These are phyloP conservation scores for Sinapis alba DNA, from an alignment of 441 rosid species.

Conservation along the genomic window DNA sequence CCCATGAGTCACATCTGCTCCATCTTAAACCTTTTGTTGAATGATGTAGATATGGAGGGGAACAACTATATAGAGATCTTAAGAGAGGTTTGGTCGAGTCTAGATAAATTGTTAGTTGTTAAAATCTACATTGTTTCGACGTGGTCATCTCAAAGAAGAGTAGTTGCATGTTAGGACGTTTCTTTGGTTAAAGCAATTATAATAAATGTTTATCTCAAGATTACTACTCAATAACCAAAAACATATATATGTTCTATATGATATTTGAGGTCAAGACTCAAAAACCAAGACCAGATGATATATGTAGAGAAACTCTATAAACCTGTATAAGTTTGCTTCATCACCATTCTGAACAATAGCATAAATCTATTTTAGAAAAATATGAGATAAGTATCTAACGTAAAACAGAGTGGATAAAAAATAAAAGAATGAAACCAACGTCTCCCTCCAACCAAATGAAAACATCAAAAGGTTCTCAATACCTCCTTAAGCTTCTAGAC, in stretches of 20 bases:
- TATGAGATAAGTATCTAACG: slow-evolving; percentile 2
- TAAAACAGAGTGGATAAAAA: slow-evolving; percentile 12
- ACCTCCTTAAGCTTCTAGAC: slow-evolving; percentile 26
- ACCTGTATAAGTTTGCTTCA: slow-evolving; percentile 14
- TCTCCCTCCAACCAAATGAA: slow-evolving; percentile 26
- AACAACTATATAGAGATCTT: not conserved
- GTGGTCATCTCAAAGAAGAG: not conserved
- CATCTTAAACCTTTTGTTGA: not conserved
- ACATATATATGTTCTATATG: no score
- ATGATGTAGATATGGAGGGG: not conserved
- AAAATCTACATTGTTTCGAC: not conserved
- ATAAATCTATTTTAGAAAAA: not conserved
- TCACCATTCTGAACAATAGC: slow-evolving; percentile 22
- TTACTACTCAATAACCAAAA: not conserved
- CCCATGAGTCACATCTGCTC: not conserved
- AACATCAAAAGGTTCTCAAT: not conserved
- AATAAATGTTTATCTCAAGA: not conserved
- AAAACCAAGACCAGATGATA: no score
- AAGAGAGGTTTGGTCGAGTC: not conserved
- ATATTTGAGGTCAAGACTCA: no score
- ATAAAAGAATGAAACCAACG: slow-evolving; percentile 4
- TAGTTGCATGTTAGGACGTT: not conserved
- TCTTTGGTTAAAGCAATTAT: not conserved
- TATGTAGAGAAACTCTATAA: not conserved
- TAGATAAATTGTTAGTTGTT: not conserved